Base-by-base conservation (phyloP, 495 filamentous ascomycete species). In the Hapsidospora chrysogenum region DNA sequence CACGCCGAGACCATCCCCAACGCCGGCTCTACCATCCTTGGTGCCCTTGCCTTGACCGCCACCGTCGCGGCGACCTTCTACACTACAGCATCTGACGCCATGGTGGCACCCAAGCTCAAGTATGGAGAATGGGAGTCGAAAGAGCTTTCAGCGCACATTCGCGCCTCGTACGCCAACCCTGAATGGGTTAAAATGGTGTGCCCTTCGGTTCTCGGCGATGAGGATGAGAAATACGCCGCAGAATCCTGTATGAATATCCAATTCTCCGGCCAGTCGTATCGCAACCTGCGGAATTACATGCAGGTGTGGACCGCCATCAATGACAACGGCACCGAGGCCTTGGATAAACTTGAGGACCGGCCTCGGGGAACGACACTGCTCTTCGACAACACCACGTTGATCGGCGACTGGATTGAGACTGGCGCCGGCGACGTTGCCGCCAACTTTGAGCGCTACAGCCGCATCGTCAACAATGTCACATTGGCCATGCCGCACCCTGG, bases 401-500 rank as follows among this genome's bases (percentile, higher is more conserved):
- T 47, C 2, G 71, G 67, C 3, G 56, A 58, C 23, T 83, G 76
- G 76, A 69, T 81, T 32, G 52, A 63, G 36, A 47, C 42, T 9
- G 55, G 68, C 9, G 42, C 51, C 6, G 47, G 51, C 17, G 49
- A 76, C 37, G 60, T 71, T 20, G 56, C 52, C 1, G 48, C 50
- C 3, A 48, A 53, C 2, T 78, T 68, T 9, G 34, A 50, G 2
- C 39, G 52, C 19, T 49, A 67, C 41, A 37, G 43, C 0, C 58
- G 78, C 23, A 54, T 76, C 29, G 49, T 84, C 39, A 74, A 80
- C 51, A 85, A 84, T 44, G 67, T 84, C 27, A 80, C 75, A 0
- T 64, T 83, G 42, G 74, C 76, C 2, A 74, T 84, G 61, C 80
- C 80, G 0, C 79, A 85, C 38, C 60, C 70, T 40, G 75, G 76